A percentile compares a stretch with the other conserved stretches of the same genome.
phyloP scores from a whole-genome alignment of 306 rosid genomes.

The Casuarina equisetifolia region DNA sequence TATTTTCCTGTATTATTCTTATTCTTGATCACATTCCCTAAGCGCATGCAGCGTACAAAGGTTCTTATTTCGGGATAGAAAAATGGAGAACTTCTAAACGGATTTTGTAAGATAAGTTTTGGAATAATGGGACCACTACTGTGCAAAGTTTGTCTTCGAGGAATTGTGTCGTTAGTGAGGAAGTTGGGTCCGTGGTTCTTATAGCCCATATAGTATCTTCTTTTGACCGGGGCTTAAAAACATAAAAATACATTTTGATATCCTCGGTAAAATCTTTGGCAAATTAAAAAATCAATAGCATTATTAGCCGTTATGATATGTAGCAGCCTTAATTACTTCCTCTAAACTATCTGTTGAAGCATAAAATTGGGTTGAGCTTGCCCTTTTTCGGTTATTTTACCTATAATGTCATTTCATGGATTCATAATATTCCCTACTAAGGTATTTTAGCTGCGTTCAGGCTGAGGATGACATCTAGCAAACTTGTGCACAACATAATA shows the following conservation, averaged over 20 bases:
- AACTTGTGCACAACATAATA: constrained; percentile 87
- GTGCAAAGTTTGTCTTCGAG: not conserved
- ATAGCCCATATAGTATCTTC: not conserved
- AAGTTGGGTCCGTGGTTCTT: not conserved
- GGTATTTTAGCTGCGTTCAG: constrained; percentile 50
- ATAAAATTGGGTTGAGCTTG: too few species aligned
- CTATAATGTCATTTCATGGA: not conserved
- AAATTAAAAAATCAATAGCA: not conserved
- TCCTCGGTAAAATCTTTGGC: not conserved
- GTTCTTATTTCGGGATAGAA: too few species aligned
- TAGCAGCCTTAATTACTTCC: too few species aligned
- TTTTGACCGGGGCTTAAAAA: not conserved
- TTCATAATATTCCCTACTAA: constrained; percentile 31
- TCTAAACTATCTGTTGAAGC: too few species aligned
- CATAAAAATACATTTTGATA: not conserved
- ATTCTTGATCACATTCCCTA: too few species aligned
- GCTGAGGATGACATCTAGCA: constrained; percentile 98
- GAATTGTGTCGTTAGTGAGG: not conserved
- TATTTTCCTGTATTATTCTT: too few species aligned
- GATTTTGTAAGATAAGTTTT: not conserved
- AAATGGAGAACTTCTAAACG: too few species aligned
- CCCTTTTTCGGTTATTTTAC: too few species aligned
- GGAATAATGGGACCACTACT: not conserved
- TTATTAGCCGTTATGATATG: too few species aligned
- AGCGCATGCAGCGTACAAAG: too few species aligned